Evolutionary conservation across 768 basidiomycete genomes (phyloP).

Genomic region (Suillus tomentosus): DNA sequence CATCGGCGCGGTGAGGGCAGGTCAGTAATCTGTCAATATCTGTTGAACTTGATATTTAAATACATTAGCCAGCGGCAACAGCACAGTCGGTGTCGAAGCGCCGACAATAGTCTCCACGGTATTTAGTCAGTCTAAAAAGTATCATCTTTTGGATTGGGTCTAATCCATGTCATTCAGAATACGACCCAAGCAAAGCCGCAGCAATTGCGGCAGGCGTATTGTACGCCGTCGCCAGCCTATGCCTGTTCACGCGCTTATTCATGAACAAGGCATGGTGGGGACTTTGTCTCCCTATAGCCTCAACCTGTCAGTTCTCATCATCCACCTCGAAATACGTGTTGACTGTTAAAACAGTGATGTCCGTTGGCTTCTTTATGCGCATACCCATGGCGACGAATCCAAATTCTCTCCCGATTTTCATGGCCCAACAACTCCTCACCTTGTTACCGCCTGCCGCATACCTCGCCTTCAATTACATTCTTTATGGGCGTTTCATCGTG

Average conservation of each 20-base stretch:
- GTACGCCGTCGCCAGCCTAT: conserved; percentile 18
- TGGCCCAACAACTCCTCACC: conserved; percentile 25
- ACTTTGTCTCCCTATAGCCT: conserved; percentile 33
- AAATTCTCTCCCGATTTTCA: conserved; percentile 20
- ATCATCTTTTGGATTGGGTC: background rate
- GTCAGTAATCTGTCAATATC: background rate
- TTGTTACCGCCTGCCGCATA: conserved; percentile 30
- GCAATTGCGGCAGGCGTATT: conserved; percentile 26
- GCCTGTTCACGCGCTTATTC: conserved; percentile 24
- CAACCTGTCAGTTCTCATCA: conserved; percentile 17
- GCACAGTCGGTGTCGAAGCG: background rate
- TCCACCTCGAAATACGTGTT: background rate
- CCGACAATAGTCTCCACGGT: background rate
- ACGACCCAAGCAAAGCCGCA: conserved; percentile 25
- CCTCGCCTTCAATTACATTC: conserved; percentile 37
- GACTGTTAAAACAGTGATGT: conserved; percentile 17
- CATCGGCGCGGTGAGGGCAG: background rate
- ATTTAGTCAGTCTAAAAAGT: background rate
- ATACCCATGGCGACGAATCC: conserved; percentile 22
- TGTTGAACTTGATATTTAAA: background rate
- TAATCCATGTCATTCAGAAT: conserved; percentile 16
- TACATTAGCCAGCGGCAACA: background rate
- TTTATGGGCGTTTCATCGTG: conserved; percentile 31
- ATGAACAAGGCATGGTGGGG: conserved; percentile 32
- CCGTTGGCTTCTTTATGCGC: conserved; percentile 25